Percentiles rank a stretch among this genome's conserved stretches.
Conservation (phyloP, 345 rosid genomes). For the Syzygium grande region DNA sequence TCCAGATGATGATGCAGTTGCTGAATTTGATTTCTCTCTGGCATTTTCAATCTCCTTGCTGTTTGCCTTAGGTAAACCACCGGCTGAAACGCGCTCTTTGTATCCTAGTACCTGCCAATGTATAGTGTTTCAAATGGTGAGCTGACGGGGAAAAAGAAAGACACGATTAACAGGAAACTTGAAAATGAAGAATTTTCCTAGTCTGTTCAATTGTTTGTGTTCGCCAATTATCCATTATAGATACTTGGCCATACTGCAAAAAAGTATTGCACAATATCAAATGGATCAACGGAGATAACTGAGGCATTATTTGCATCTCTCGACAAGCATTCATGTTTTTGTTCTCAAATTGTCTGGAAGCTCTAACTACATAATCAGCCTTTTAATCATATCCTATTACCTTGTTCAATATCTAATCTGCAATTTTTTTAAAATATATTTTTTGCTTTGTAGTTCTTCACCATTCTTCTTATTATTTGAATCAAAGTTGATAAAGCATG, state of each 20-base stretch:
- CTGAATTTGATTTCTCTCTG: too few species aligned
- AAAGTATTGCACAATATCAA: not conserved
- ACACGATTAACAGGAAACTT: too few species aligned
- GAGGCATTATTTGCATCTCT: not conserved
- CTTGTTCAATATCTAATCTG: not conserved
- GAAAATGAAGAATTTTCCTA: not conserved
- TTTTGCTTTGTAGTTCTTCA: not conserved
- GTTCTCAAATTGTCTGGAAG: not conserved
- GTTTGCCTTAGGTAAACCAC: too few species aligned
- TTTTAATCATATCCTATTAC: not conserved
- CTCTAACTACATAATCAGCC: not conserved
- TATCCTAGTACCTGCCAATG: too few species aligned
- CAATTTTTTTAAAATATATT: not conserved
- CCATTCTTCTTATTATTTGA: not conserved
- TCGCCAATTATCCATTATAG: not conserved
- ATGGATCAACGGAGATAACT: not conserved
- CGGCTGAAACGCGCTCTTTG: too few species aligned
- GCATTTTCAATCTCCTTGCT: too few species aligned
- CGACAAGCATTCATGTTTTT: not conserved
- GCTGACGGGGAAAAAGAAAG: too few species aligned
- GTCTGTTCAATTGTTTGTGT: not conserved
- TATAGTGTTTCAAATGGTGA: too few species aligned
- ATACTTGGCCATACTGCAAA: not conserved
- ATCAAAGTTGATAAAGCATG: not conserved
- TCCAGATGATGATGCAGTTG: not conserved